Evolutionary conservation across 169 alveolate species (phyloP).

Genomic region (Eimeria maxima): DNA sequence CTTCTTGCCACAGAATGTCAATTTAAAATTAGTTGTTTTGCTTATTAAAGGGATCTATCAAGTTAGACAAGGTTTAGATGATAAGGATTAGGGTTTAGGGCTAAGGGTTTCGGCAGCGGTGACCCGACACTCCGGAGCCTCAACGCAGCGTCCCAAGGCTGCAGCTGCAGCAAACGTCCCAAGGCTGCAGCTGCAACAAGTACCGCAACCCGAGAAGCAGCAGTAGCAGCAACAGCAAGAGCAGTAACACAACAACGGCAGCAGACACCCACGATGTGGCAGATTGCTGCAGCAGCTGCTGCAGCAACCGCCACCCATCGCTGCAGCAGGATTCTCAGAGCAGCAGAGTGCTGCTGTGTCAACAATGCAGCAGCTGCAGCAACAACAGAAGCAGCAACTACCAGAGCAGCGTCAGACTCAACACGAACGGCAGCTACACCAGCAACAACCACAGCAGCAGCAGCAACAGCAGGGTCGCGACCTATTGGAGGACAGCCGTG

Average conservation of each 20-base stretch:
- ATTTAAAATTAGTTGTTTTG: background rate
- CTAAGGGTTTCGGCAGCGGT: conserved; percentile 4
- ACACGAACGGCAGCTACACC: background rate
- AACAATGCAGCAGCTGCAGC: background rate
- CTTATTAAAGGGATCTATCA: background rate
- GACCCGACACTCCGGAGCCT: background rate
- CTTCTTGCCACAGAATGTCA: too few relatives aligned
- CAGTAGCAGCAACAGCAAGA: background rate
- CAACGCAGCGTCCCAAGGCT: background rate
- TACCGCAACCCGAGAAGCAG: too few relatives aligned
- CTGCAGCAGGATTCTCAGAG: background rate
- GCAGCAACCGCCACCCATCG: background rate
- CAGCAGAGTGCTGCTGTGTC: background rate
- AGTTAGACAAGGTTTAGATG: background rate
- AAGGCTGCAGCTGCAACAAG: background rate
- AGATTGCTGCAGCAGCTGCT: background rate
- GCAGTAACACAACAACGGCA: background rate
- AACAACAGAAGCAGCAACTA: too few relatives aligned
- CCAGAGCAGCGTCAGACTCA: background rate
- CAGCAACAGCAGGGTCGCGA: background rate
- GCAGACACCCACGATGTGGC: background rate
- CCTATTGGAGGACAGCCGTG: background rate
- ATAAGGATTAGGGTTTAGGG: background rate
- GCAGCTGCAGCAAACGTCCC: conserved; percentile 8
- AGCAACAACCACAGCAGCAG: conserved; percentile 9